Base-by-base conservation (phyloP, 306 rosid species). In the Acacia crassicarpa region DNA sequence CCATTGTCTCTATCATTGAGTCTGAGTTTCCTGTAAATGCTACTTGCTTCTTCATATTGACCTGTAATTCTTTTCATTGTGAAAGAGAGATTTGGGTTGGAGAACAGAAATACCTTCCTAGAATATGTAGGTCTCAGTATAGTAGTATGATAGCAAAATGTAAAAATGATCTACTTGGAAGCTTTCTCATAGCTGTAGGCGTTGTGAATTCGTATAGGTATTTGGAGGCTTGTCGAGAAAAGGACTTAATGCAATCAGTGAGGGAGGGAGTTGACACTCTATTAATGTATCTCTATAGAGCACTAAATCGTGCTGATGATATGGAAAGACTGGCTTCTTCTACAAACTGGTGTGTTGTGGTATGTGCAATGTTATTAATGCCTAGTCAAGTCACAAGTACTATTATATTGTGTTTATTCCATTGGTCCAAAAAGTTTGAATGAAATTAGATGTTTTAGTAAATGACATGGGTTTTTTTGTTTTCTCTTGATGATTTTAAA, bases 311-410 rank as follows among this genome's bases (percentile, higher is more conserved):
- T 69, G 84, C 89, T 78, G 86, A 72, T 83, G 89, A 92, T 80
- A 95, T 95, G 99, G 99, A 95, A 85, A 92, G 91, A 78, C 87
- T 95, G 82, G 99, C 94, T 74, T 93, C 94, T 80, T 91, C 99
- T 38, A 67, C 84, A n/a, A 95, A 95, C 89, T 88, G 90, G 82
- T 95, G 99, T 56, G 87, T 93, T 63, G 96, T 95, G 94, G 99
- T 95, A 93, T 80, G 93, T 83, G 61, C 80, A n/a, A 41, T 45
- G 51, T 82, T 75, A 71, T 72, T 82, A 70, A 43, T 84, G 67
- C 56, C 61, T 78, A 40, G 38, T 67, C 56, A 72, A 59, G 49
- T 72, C 45, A 19, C 35, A 62, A 58, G 44, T 76, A 65, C 8
- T 27, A 27, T 27, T 53, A 38, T 14, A 13, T 70, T 71, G 70